Conservation (phyloP, 2,329 filamentous ascomycete species). For the Cercospora janseana region DNA sequence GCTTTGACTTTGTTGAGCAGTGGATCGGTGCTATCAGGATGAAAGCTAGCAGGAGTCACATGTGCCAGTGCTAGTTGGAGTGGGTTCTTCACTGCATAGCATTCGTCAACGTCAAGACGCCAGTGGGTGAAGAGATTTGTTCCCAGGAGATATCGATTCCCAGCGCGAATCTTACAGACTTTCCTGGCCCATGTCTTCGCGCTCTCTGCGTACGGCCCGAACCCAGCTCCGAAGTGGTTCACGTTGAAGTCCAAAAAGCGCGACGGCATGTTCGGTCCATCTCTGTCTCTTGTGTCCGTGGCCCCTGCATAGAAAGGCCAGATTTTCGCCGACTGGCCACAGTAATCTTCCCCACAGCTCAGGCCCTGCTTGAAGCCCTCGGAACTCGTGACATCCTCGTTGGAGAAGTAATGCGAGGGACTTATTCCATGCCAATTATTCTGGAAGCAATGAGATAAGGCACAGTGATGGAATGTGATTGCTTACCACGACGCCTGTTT, state of each 20-base stretch:
- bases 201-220: neutral
- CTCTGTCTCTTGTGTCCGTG: neutral
- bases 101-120: neutral
- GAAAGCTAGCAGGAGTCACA: neutral
- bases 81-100: neutral
- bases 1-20: neutral
- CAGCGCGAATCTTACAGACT: neutral
- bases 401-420: too few species aligned
- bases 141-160: neutral
- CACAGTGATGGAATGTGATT: too few species aligned
- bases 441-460: neutral
- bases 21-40: neutral
- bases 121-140: constrained; percentile 3
- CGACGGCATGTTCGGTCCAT: neutral
- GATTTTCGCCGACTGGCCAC: neutral
- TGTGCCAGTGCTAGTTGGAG: neutral
- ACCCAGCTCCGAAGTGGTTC: neutral
- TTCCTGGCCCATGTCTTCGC: neutral
- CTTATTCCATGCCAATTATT: too few species aligned
- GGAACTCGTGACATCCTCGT: too few species aligned
- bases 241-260: neutral
- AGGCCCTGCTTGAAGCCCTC: neutral
- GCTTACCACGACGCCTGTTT: too few species aligned
- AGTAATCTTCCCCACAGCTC: neutral
- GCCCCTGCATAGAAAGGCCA: neutral